phyloP scores from a whole-genome alignment of 192 early-diverging fungal species.

The Pilaira anomala region DNA sequence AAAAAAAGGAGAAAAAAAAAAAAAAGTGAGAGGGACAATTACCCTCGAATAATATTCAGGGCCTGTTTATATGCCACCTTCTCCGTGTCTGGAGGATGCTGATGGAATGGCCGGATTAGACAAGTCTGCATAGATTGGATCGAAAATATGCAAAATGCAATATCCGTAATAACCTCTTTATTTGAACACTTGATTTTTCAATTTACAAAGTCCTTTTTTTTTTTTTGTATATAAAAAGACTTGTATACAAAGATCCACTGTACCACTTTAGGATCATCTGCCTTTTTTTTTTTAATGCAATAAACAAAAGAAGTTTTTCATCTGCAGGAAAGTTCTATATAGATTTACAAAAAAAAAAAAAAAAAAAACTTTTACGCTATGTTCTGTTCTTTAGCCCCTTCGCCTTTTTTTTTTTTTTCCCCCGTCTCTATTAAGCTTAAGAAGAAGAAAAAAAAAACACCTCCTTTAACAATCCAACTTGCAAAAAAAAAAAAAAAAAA shows the following conservation, averaged over 20 bases:
- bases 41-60: neutral
- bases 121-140: constrained; percentile 16
- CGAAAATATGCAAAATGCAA: constrained; percentile 19
- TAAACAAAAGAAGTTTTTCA: constrained; percentile 6
- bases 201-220: no score
- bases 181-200: neutral
- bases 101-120: constrained; percentile 20
- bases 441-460: no score
- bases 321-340: constrained; percentile 18
- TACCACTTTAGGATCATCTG: constrained; percentile 3
- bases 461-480: no score
- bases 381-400: no score
- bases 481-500: neutral
- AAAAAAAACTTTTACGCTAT: no score
- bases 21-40: neutral
- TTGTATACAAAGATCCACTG: no score
- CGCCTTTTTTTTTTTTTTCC: no score
- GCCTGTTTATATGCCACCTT: constrained; percentile 17
- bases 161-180: neutral
- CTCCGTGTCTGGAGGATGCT: constrained; percentile 10
- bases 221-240: no score
- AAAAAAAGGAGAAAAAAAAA: neutral
- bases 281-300: constrained; percentile 6
- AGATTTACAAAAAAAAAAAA: constrained; percentile 11
- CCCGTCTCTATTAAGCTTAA: no score